Conservation (phyloP, 2,329 filamentous ascomycete genomes). For the Talaromyces verruculosus region DNA sequence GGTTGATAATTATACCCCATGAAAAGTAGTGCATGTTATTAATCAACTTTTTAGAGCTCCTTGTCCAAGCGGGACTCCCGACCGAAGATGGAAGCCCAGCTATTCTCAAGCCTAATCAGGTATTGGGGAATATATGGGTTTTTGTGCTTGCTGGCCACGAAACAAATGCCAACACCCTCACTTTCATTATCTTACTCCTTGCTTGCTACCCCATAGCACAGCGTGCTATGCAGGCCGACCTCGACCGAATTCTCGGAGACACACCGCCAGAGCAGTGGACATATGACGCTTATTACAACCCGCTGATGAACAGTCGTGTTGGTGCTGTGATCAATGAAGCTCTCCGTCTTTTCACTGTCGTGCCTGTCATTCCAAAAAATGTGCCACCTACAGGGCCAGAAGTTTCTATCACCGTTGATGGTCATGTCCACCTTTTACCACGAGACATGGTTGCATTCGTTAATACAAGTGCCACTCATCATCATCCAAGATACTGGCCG, state of each 20-base stretch:
- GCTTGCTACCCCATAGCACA: neutral
- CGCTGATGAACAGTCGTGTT: neutral
- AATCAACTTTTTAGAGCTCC: neutral
- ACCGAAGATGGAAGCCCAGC: neutral
- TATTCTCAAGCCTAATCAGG: neutral
- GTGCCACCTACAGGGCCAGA: neutral
- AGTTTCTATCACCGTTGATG: neutral
- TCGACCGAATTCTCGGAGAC: neutral
- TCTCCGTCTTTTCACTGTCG: neutral
- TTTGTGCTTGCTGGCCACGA: slow-evolving; percentile 1
- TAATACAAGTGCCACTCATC: neutral
- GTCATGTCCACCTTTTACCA: neutral
- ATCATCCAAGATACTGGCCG: neutral
- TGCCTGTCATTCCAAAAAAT: neutral
- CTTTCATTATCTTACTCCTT: slow-evolving; percentile 7
- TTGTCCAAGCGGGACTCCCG: neutral
- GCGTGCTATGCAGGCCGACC: neutral
- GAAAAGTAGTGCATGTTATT: neutral
- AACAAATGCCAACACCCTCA: slow-evolving; percentile 10
- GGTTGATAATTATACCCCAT: neutral
- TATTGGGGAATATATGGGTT: neutral
- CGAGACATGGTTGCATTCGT: neutral
- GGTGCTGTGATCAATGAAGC: neutral
- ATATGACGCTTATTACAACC: neutral
- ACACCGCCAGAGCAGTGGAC: neutral